Conservation (phyloP, 225 moss, liverwort and hornwort species). For the Marchantia paleacea region DNA sequence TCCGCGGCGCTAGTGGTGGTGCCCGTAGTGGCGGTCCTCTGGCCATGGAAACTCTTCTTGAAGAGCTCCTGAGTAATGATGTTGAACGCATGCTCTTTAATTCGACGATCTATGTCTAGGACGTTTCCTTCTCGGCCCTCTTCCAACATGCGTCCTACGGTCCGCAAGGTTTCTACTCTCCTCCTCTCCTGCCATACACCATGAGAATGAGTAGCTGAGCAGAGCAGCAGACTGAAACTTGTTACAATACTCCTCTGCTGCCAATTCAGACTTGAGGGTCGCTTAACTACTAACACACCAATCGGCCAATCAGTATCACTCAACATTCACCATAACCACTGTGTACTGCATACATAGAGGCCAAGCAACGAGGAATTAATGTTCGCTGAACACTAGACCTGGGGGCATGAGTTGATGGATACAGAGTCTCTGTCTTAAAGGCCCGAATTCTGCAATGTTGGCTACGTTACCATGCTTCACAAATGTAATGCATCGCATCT, state of each 20-base stretch:
- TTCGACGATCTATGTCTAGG: not conserved
- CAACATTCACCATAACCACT: not conserved
- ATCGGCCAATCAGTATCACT: not conserved
- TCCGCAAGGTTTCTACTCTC: not conserved
- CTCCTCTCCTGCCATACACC: conserved; percentile 12
- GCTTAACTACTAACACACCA: not conserved
- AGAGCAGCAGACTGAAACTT: not conserved
- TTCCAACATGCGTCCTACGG: conserved; percentile 5
- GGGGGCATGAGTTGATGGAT: not conserved
- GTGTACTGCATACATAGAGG: not conserved
- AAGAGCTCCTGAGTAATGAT: conserved; percentile 16
- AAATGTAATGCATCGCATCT: too few species aligned
- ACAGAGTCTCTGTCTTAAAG: too few species aligned
- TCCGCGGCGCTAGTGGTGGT: not conserved
- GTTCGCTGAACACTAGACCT: not conserved
- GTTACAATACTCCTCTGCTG: not conserved
- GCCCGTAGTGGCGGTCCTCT: not conserved
- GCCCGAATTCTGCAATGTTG: too few species aligned
- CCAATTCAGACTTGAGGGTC: not conserved
- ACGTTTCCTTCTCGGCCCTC: not conserved
- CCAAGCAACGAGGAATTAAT: not conserved
- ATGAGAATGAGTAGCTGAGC: not conserved
- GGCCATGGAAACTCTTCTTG: not conserved
- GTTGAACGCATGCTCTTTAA: conserved; percentile 12
- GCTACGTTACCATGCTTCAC: too few species aligned